Conservation (phyloP, 2,329 filamentous ascomycete species). For the Talaromyces verruculosus region DNA sequence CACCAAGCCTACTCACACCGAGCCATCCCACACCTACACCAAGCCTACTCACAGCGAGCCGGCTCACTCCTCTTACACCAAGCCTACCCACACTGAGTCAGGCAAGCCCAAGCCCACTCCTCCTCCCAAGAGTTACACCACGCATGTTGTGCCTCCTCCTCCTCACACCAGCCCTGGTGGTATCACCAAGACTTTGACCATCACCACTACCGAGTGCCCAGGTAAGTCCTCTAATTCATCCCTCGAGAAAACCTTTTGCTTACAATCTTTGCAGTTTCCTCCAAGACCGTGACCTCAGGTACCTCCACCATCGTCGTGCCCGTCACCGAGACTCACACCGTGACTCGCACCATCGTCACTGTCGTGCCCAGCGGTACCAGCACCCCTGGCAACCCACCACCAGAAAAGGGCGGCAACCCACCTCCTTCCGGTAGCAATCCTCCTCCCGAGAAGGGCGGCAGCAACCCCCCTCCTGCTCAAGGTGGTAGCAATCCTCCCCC, state of each 20-base stretch:
- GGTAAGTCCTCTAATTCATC: constrained; percentile 27
- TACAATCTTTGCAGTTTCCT: constrained; percentile 12
- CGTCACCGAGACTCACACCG: constrained; percentile 20
- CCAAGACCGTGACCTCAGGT: constrained; percentile 21
- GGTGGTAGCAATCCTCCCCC: neutral
- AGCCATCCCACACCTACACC: neutral
- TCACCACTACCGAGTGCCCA: constrained; percentile 37
- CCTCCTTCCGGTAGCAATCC: neutral
- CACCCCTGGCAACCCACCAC: constrained; percentile 3
- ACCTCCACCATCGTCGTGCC: constrained; percentile 21
- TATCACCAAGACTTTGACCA: constrained; percentile 30
- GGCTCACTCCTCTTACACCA: neutral
- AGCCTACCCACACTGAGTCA: constrained; percentile 13
- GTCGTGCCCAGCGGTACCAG: constrained; percentile 19
- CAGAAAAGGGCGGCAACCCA: neutral
- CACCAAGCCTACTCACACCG: neutral
- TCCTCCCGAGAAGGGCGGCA: neutral
- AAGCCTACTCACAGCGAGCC: constrained; percentile 16
- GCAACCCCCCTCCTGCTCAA: neutral
- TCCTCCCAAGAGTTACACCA: constrained; percentile 24
- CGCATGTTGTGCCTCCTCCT: constrained; percentile 31
- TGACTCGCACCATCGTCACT: constrained; percentile 21
- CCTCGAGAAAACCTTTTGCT: neutral
- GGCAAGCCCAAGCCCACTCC: constrained; percentile 14
- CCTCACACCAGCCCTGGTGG: constrained; percentile 17